A percentile compares a stretch with the other conserved stretches of the same genome.
Conservation (phyloP, 75 land plant genomes). For the Adiantum capillusveneris region DNA sequence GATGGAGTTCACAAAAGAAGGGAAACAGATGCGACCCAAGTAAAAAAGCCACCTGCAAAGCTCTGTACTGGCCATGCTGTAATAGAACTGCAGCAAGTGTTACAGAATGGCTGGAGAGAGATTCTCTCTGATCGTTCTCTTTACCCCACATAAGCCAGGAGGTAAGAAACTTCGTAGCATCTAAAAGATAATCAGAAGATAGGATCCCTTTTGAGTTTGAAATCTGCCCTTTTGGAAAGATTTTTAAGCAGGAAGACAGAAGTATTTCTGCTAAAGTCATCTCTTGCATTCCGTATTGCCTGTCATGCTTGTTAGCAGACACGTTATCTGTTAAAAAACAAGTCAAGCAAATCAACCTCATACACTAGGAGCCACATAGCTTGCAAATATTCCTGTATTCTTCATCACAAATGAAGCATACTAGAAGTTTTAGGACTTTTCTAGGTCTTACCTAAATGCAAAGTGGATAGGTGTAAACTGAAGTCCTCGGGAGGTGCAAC, state of each 20-base stretch:
- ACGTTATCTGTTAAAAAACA: background rate
- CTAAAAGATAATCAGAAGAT: slow-evolving; percentile 24
- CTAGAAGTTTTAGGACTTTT: too few relatives aligned
- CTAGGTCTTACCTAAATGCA: slow-evolving; percentile 62
- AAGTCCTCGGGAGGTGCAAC: slow-evolving; percentile 63
- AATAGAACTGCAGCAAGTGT: slow-evolving; percentile 49
- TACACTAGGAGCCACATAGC: too few relatives aligned
- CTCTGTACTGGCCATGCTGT: slow-evolving; percentile 68
- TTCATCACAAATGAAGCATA: too few relatives aligned
- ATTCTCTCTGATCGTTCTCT: slow-evolving; percentile 17
- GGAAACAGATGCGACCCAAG: background rate
- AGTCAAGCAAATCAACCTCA: background rate
- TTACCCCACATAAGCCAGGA: slow-evolving; percentile 64
- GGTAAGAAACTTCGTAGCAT: slow-evolving; percentile 31
- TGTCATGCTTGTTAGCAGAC: background rate
- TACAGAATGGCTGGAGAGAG: slow-evolving; percentile 35
- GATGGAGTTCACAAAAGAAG: too few relatives aligned
- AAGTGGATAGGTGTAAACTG: slow-evolving; percentile 64
- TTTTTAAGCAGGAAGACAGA: slow-evolving; percentile 31
- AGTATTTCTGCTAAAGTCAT: slow-evolving; percentile 56
- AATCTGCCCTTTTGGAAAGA: slow-evolving; percentile 13
- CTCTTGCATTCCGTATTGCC: slow-evolving; percentile 2
- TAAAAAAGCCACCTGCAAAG: slow-evolving; percentile 59
- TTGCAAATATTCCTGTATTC: too few relatives aligned
- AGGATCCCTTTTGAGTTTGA: slow-evolving; percentile 25